These are phyloP conservation scores for Quercus gilva DNA, from an alignment of 306 rosid species.

Conservation along the genomic window DNA sequence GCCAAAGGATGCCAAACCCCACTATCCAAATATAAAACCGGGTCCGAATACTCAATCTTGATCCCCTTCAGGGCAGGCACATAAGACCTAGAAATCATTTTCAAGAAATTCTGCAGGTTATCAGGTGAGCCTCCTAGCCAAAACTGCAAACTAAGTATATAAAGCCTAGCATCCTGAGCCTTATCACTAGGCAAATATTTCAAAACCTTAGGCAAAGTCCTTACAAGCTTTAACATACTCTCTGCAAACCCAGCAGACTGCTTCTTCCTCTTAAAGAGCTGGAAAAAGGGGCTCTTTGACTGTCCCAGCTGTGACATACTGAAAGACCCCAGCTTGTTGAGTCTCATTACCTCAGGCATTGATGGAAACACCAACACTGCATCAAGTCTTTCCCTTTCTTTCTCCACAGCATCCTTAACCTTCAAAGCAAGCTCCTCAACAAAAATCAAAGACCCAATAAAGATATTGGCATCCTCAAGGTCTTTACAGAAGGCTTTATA, in stretches of 20 bases:
- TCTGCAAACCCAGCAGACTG: constrained; percentile 91
- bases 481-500: constrained; percentile 73
- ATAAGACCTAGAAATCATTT: constrained; percentile 86
- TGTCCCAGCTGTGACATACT: constrained; percentile 95
- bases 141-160: constrained; percentile 84
- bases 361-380: constrained; percentile 97
- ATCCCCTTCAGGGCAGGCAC: constrained; percentile 76
- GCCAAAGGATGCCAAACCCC: constrained; percentile 99
- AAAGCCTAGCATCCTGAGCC: constrained; percentile 94
- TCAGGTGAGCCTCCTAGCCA: constrained; percentile 99
- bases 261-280: constrained; percentile 84
- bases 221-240: constrained; percentile 93
- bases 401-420: constrained; percentile 84
- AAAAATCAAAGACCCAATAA: constrained; percentile 90
- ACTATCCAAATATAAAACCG: constrained; percentile 80
- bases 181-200: constrained; percentile 96
- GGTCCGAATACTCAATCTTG: constrained; percentile 79
- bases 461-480: constrained; percentile 80
- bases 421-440: constrained; percentile 94
- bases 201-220: constrained; percentile 91
- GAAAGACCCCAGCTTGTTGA: constrained; percentile 84
- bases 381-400: constrained; percentile 81
- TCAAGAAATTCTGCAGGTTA: constrained; percentile 81
- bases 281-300: constrained; percentile 87
- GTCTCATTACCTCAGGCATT: constrained; percentile 99